Evolutionary conservation across 352 stramenopile genomes (phyloP).

Genomic region (Globisporangium orthogonon): DNA sequence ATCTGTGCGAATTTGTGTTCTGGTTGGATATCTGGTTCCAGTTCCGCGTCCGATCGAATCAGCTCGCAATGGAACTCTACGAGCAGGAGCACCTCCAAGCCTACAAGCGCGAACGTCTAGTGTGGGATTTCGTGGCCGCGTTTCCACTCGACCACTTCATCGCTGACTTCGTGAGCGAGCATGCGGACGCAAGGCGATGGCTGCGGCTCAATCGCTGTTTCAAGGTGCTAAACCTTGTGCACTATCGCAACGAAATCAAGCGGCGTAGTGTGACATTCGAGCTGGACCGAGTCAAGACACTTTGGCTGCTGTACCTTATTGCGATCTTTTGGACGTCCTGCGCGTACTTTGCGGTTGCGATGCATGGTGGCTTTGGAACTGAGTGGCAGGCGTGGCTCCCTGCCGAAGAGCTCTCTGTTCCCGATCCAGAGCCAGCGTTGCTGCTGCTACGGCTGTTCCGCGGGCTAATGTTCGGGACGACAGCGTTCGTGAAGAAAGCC

Average conservation of each 20-base stretch:
- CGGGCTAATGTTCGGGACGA: constrained; percentile 42
- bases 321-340: constrained; percentile 65
- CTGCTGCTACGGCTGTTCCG: constrained; percentile 38
- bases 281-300: constrained; percentile 39
- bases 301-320: constrained; percentile 49
- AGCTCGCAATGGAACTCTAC: constrained; percentile 50
- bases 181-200: constrained; percentile 18
- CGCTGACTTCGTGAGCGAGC: constrained; percentile 12
- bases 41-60: constrained; percentile 43
- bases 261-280: constrained; percentile 51
- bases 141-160: constrained; percentile 49
- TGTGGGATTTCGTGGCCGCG: constrained; percentile 29
- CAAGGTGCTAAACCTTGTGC: constrained; percentile 44
- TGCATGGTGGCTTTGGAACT: constrained; percentile 41
- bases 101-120: constrained; percentile 48
- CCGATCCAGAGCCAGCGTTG: constrained; percentile 20
- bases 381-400: constrained; percentile 56
- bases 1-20: constrained; percentile 37
- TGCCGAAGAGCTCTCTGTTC: constrained; percentile 15
- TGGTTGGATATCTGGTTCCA: constrained; percentile 57
- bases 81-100: constrained; percentile 45
- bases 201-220: constrained; percentile 47
- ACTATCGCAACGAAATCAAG: constrained; percentile 64
- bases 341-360: constrained; percentile 53
- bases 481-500: constrained; percentile 56